Percentiles rank a stretch among this genome's conserved stretches.
These are phyloP conservation scores for Candida ulmi DNA, from an alignment of 805 yeast genomes.

Conservation along the genomic window DNA sequence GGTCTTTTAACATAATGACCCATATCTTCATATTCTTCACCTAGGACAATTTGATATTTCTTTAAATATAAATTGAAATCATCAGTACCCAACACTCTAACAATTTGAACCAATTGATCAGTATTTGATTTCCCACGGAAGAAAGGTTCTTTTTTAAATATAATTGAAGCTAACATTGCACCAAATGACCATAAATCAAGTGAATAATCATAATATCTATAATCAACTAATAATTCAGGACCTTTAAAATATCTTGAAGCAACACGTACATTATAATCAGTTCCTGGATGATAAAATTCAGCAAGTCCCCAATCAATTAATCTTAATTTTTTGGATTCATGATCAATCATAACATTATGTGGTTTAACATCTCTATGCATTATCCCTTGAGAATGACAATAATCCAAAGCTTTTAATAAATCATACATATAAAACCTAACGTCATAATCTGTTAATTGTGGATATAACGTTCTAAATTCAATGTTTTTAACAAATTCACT, in stretches of 20 bases:
- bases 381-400: constrained; percentile 88
- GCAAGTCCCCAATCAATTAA: constrained; percentile 95
- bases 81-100: constrained; percentile 80
- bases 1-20: constrained; percentile 63
- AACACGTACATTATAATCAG: constrained; percentile 86
- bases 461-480: constrained; percentile 83
- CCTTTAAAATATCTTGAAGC: constrained; percentile 91
- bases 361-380: constrained; percentile 95
- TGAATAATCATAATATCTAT: constrained; percentile 81
- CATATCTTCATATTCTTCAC: constrained; percentile 75
- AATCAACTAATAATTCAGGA: constrained; percentile 81
- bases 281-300: constrained; percentile 86
- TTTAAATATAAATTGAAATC: constrained; percentile 60
- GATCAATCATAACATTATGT: constrained; percentile 92
- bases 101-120: constrained; percentile 88
- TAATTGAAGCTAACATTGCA: constrained; percentile 85
- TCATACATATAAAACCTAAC: constrained; percentile 81
- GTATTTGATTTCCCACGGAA: constrained; percentile 90
- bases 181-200: constrained; percentile 90
- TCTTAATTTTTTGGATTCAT: constrained; percentile 51
- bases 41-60: constrained; percentile 64
- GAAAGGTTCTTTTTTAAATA: constrained; percentile 85
- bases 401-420: constrained; percentile 77
- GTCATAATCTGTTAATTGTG: constrained; percentile 68
- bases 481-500: constrained; percentile 81